Base-by-base conservation (phyloP, 495 filamentous ascomycete genomes). In the Stereocaulon alpinum region DNA sequence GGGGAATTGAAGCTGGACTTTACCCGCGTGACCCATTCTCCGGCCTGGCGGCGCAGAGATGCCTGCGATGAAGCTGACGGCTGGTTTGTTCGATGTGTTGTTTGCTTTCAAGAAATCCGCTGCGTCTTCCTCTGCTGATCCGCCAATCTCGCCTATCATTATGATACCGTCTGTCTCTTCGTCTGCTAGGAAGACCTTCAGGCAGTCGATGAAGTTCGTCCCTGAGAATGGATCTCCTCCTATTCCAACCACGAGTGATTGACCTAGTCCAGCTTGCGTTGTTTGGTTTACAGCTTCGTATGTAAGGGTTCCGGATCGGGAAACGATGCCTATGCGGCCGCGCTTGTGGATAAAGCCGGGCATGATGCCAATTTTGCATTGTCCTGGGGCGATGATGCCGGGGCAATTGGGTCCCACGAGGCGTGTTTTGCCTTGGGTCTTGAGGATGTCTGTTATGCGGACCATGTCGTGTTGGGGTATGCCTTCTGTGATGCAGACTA, bases 331-430 rank as follows among this genome's bases (percentile, higher is more conserved):
- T 69, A 99, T 87, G 67, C 93, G 90, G 63, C 93, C 93, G 68
- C 93, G 89, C 83, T 99, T 96, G 82, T 99, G 93, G 78, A 99
- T 97, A 81, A 96, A 95, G 67, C 93, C 93, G 45, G 93, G 93
- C 93, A 99, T 99, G 77, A 99, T 99, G 69, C 93, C 93, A 72
- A 99, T 99, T 80, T 99, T 99, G 83, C 93, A 99, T 85, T 95
- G 93, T 62, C 92, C 93, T 54, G 82, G 81, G 67, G 93, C 93
- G 69, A 99, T 99, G 74, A 99, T 92, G 71, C 93, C 93, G 52
- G 93, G 93, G 77, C 93, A 99, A 80, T 99, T 99, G 54, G 94
- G 94, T 60, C 94, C 93, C 49, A 98, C 89, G 61, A 98, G 76
- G 65, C 92, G 85, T 52, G 94, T 96, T 82, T 96, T 97, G 78